phyloP scores from a whole-genome alignment of 208 protist species.

The Trypanosoma congolense region DNA sequence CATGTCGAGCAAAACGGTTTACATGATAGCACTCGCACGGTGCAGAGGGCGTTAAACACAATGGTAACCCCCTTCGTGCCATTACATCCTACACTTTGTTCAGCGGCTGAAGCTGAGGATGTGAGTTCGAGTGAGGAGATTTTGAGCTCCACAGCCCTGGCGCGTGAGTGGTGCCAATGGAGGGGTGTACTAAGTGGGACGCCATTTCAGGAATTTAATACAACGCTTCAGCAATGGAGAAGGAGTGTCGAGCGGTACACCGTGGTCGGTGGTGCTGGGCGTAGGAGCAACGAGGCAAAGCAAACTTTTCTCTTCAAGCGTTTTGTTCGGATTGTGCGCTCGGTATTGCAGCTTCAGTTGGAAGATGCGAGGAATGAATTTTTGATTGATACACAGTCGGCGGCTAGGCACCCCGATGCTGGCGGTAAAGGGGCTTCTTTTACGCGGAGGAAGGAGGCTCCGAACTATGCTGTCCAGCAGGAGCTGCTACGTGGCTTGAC shows the following conservation, averaged over 20 bases:
- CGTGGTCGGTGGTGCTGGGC: constrained; percentile 13
- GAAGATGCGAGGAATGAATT: background rate
- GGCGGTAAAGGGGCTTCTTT: too few species aligned
- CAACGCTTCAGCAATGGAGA: constrained; percentile 19
- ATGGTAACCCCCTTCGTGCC: constrained; percentile 12
- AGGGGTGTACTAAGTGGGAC: background rate
- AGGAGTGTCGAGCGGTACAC: constrained; percentile 18
- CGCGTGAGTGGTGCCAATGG: background rate
- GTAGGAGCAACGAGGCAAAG: constrained; percentile 11
- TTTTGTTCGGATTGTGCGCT: constrained; percentile 12
- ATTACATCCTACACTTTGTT: constrained; percentile 13
- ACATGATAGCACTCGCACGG: background rate
- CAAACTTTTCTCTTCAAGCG: constrained; percentile 17
- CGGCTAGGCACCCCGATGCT: too few species aligned
- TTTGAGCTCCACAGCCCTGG: background rate
- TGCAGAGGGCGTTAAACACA: constrained; percentile 2
- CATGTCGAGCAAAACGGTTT: background rate
- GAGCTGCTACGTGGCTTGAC: constrained; percentile 46
- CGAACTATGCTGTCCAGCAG: constrained; percentile 29
- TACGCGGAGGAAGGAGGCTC: background rate
- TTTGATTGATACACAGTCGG: too few species aligned
- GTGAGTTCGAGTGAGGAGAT: background rate
- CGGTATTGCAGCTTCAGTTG: constrained; percentile 2
- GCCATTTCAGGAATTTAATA: constrained; percentile 7
- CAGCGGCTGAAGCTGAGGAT: constrained; percentile 1